These are phyloP conservation scores for Sphaerulina vaccinii DNA, from an alignment of 2,329 filamentous ascomycete genomes.

Conservation along the genomic window DNA sequence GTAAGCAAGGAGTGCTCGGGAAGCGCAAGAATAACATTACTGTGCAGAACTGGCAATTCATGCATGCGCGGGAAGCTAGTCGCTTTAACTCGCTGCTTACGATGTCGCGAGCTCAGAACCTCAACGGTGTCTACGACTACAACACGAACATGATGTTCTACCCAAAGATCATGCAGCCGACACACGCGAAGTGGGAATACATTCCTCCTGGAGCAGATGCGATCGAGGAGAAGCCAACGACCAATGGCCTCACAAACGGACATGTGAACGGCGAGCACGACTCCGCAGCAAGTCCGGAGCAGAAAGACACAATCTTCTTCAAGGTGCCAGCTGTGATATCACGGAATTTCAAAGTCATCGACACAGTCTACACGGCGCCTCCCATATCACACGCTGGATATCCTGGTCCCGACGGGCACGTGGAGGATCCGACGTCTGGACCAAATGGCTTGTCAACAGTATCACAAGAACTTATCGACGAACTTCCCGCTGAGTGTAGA, in stretches of 20 bases:
- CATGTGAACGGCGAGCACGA: constrained; percentile 26
- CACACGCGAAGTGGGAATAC: constrained; percentile 78
- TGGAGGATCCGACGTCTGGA: constrained; percentile 46
- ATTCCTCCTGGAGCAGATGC: constrained; percentile 48
- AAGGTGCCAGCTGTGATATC: constrained; percentile 57
- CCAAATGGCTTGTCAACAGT: constrained; percentile 62
- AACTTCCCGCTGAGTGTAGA: constrained; percentile 69
- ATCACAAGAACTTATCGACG: constrained; percentile 62
- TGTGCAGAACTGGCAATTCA: constrained; percentile 92
- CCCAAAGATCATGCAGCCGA: constrained; percentile 84
- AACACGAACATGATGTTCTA: constrained; percentile 92
- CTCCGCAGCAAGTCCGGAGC: constrained; percentile 19
- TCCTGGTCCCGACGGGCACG: constrained; percentile 57
- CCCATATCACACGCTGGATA: constrained; percentile 58
- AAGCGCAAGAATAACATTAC: constrained; percentile 87
- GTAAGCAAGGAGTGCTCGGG: constrained; percentile 63
- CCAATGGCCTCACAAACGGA: constrained; percentile 27
- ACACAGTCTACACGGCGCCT: constrained; percentile 60
- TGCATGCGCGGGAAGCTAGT: constrained; percentile 88
- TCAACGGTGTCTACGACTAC: constrained; percentile 81
- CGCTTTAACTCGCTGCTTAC: constrained; percentile 78
- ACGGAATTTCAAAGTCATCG: constrained; percentile 63
- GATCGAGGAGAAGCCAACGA: constrained; percentile 28
- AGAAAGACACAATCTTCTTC: constrained; percentile 47
- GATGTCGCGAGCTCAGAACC: constrained; percentile 65